phyloP scores from a whole-genome alignment of 176 grass and related monocot species.

The Triticum turgidum region DNA sequence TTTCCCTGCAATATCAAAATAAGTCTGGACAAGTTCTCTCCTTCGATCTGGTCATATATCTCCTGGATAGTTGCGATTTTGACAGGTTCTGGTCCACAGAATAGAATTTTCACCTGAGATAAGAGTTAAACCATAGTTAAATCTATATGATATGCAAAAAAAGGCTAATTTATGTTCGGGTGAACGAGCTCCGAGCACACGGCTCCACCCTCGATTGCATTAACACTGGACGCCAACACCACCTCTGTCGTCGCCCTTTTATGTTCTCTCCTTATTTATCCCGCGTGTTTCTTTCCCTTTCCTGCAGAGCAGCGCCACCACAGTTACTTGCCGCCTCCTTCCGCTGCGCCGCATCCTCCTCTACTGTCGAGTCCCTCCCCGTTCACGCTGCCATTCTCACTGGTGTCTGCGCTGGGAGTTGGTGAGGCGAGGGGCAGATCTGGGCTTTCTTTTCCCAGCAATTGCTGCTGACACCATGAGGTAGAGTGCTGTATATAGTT shows the following conservation, averaged over 20 bases:
- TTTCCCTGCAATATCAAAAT: constrained; percentile 65
- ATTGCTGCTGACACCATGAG: neutral
- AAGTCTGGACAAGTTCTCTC: constrained; percentile 54
- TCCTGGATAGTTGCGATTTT: constrained; percentile 57
- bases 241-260: neutral
- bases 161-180: neutral
- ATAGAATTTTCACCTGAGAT: constrained; percentile 65
- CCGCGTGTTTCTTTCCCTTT: neutral
- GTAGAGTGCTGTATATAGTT: neutral
- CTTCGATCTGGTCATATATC: constrained; percentile 34
- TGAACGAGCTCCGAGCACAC: neutral
- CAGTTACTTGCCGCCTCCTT: neutral
- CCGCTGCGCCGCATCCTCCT: neutral
- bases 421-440: neutral
- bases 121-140: constrained; percentile 39
- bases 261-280: neutral
- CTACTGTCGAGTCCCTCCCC: neutral
- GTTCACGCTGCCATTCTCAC: neutral
- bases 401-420: neutral
- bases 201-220: neutral
- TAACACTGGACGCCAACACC: neutral
- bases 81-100: constrained; percentile 59
- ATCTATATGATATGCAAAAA: neutral
- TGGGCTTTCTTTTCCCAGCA: neutral
- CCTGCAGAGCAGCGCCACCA: neutral